These are phyloP conservation scores for Cladophialophora exuberans DNA, from an alignment of 2,329 filamentous ascomycete genomes.

Conservation along the genomic window DNA sequence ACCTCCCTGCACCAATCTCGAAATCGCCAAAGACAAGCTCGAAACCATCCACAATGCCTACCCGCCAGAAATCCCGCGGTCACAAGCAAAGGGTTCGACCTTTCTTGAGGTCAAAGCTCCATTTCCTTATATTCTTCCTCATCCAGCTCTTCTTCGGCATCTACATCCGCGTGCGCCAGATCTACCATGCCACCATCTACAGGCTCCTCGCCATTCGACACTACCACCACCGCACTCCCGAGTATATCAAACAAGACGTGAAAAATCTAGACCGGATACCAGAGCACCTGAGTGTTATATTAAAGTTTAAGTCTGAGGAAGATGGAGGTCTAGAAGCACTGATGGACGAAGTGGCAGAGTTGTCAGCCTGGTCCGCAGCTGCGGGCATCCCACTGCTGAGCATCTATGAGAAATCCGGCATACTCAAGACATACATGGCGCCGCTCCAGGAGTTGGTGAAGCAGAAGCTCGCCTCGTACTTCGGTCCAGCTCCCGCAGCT, in stretches of 20 bases:
- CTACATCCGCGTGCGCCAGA: slow-evolving; percentile 79
- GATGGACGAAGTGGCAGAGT: slow-evolving; percentile 87
- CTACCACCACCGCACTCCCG: slow-evolving; percentile 94
- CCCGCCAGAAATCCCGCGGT: slow-evolving; percentile 31
- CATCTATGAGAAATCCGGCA: slow-evolving; percentile 85
- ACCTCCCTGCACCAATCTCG: slow-evolving; percentile 49
- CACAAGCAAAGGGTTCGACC: slow-evolving; percentile 45
- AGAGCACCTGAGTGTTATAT: slow-evolving; percentile 82
- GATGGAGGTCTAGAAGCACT: slow-evolving; percentile 79
- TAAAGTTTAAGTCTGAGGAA: slow-evolving; percentile 72
- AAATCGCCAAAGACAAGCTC: slow-evolving; percentile 14
- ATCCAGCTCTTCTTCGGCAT: slow-evolving; percentile 81
- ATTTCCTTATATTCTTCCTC: slow-evolving; percentile 48
- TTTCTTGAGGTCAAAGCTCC: slow-evolving; percentile 48
- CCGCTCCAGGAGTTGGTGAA: slow-evolving; percentile 78
- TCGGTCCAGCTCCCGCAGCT: slow-evolving; percentile 67
- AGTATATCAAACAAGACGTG: slow-evolving; percentile 88
- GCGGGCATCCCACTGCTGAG: slow-evolving; percentile 86
- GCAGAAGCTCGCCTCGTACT: slow-evolving; percentile 83
- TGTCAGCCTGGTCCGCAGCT: slow-evolving; percentile 90
- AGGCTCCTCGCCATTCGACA: slow-evolving; percentile 80
- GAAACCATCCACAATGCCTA: slow-evolving; percentile 4
- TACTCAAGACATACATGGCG: slow-evolving; percentile 87
- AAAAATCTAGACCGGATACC: slow-evolving; percentile 73
- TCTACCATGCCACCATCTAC: slow-evolving; percentile 77